Evolutionary conservation across 352 stramenopile species (phyloP), one percentile per base, ranked within the genome.

Genomic region (Pythium vanterpoolii): DNA sequence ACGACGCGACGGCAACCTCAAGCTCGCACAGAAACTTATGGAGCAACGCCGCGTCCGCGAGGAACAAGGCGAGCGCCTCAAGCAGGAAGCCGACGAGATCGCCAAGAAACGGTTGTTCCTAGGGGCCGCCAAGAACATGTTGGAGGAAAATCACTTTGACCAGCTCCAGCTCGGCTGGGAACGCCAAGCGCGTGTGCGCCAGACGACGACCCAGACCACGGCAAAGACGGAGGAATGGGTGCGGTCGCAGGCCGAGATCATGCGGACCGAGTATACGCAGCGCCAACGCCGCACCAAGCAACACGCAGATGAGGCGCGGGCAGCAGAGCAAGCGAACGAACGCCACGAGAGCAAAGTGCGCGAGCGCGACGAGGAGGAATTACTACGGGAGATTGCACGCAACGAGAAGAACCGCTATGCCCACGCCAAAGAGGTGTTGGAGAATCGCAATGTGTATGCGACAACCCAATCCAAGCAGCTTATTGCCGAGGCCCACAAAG

Each of bases 31-130:
- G 30, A 93, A 90, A 50, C 71, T 95, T 18, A 75, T 74, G 5
- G 71, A 70, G 10, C 78, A 91, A 62, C 78, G 82, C 0, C 56
- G 57, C 11, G 64, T 73, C 14, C 77, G 83, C 3, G 72, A 86
- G 36, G 59, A 69, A 21, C 72, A 93, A 53, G 75, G 67, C 2
- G 72, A 72, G 30, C 67, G 72, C 6, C 70, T 93, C 23, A 67
- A 77, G 28, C 54, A 79, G 18, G 79, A 90, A 57, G 76, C 79
- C 0, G 73, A 88, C 10, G 75, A 88, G 49, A 66, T 91, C 7
- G 74, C 78, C 5, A 92, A 89, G n/a, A 74, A 89, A 64, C 67
- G 84, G 7, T 69, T 87, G 73, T 96, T 96, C 60, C 75, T 96
- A 7, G 87, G 85, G n/a, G 87, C 87, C 0, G 87, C 87, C 19